Base-by-base conservation (phyloP, 1,284 basidiomycete genomes). In the Ustilago shanxiensis region DNA sequence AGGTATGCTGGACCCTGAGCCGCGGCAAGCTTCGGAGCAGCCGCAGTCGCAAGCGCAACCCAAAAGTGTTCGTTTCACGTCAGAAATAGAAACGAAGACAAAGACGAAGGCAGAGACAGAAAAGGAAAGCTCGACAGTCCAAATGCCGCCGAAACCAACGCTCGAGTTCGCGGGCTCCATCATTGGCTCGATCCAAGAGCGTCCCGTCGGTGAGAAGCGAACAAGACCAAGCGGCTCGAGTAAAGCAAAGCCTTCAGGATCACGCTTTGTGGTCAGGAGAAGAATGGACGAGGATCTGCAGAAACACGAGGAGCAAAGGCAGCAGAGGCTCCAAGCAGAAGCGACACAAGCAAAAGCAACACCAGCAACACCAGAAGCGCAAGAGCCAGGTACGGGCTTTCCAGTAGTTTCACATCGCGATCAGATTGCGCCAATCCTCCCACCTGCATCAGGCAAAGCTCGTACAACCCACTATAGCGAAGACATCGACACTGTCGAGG, bases 281-380 rank as follows among this genome's bases (percentile, higher is more conserved):
- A 66, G 65, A 55, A 74, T 78, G 72, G 76, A 78, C 45, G 72
- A 71, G 31, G 72, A 74, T n/a, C 57, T 78, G 0, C 70, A 68
- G 28, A 66, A 66, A 45, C 61, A 76, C 31, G 73, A 76, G 14
- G 68, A 71, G 47, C 60, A 71, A 39, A 54, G 65, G 50, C 60
- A 47, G 57, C 54, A 54, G n/a, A 53, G 50, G 33, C 49, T 60
- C 1, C 61, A 65, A 29, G 33, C 59, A 7, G 55, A 35, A 47
- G 37, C 41, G 16, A 44, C 41, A 20, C 41, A 44, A 44, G 20
- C 41, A 7, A 52, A 35, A 47, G 37, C 41, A 20, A 44, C 41
- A 20, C 41, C n/a, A 44, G 20, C 41, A 44, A 44, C 41, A n/a
- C 56, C 55, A 16, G 50, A 72, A 4, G 69, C 52, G 1, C 70